phyloP scores from a whole-genome alignment of 371 early-diverging fungal species.

The Lichtheimia corymbifera region DNA sequence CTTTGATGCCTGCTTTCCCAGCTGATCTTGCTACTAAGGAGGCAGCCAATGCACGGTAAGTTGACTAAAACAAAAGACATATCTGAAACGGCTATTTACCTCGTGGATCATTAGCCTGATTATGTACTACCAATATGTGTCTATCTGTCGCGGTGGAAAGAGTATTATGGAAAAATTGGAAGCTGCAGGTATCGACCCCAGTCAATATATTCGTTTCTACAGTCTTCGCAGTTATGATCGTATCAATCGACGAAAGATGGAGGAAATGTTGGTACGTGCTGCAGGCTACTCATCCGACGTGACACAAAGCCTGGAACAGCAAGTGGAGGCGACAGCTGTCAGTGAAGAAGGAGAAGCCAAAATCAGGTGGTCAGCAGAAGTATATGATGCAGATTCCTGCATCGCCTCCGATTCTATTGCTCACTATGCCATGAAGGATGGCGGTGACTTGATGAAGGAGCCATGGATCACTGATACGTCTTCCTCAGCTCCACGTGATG shows the following conservation, averaged over 20 bases:
- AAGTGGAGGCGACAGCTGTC: conserved; percentile 36
- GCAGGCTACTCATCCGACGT: conserved; percentile 38
- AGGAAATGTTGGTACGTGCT: conserved; percentile 31
- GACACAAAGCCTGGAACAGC: conserved; percentile 25
- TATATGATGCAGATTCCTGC: conserved; percentile 27
- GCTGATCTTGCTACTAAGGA: conserved; percentile 76
- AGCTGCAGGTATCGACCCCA: conserved; percentile 57
- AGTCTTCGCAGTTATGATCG: conserved; percentile 71
- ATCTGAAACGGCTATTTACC: not conserved
- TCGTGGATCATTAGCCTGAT: conserved; percentile 44
- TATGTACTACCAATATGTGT: conserved; percentile 75
- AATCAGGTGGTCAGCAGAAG: conserved; percentile 11
- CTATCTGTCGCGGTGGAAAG: conserved; percentile 71
- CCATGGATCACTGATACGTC: conserved; percentile 21
- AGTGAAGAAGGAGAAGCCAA: conserved; percentile 14
- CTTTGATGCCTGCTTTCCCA: conserved; percentile 92
- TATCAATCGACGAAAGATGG: conserved; percentile 44
- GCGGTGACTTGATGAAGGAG: conserved; percentile 17
- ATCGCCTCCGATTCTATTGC: conserved; percentile 34
- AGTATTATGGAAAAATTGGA: conserved; percentile 60
- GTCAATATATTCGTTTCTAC: conserved; percentile 74
- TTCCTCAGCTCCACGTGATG: conserved; percentile 4
- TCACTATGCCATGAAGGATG: conserved; percentile 26
- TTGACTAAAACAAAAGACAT: not conserved
- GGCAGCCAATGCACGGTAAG: conserved; percentile 74